Evolutionary conservation across 2,329 filamentous ascomycete genomes (phyloP).

Genomic region (Pseudogymnoascus sp.): DNA sequence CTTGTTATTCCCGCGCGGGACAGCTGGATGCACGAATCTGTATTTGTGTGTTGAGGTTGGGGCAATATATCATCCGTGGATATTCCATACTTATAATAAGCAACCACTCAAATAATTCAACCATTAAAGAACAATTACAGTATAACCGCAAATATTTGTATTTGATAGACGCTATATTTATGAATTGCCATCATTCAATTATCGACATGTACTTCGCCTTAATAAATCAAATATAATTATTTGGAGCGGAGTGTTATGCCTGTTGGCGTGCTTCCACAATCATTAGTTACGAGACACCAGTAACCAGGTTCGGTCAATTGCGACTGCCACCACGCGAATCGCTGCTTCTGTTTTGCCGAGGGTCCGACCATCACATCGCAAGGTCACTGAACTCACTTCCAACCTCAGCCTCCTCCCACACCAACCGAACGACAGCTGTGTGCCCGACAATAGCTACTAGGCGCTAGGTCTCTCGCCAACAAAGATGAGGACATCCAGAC

Average conservation of each 20-base stretch:
- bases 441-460: background rate
- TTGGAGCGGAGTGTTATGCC: background rate
- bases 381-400: background rate
- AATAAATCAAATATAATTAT: background rate
- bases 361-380: background rate
- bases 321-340: background rate
- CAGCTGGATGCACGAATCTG: too few species aligned
- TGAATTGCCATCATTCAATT: background rate
- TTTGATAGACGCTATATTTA: background rate
- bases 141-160: background rate
- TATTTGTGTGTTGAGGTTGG: background rate
- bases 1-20: background rate
- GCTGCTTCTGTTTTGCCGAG: slow-evolving; percentile 2
- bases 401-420: background rate
- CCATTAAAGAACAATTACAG: background rate
- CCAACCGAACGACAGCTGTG: background rate
- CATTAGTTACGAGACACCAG: background rate
- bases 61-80: too few species aligned
- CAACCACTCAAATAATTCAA: background rate
- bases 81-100: background rate
- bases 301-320: background rate
- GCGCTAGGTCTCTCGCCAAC: background rate
- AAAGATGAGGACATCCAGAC: background rate
- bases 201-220: too few species aligned
- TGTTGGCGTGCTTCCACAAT: background rate